Percentiles rank a stretch among this genome's conserved stretches.
These are phyloP conservation scores for Macrophomina tecta DNA, from an alignment of 2,329 filamentous ascomycete genomes.

Conservation along the genomic window DNA sequence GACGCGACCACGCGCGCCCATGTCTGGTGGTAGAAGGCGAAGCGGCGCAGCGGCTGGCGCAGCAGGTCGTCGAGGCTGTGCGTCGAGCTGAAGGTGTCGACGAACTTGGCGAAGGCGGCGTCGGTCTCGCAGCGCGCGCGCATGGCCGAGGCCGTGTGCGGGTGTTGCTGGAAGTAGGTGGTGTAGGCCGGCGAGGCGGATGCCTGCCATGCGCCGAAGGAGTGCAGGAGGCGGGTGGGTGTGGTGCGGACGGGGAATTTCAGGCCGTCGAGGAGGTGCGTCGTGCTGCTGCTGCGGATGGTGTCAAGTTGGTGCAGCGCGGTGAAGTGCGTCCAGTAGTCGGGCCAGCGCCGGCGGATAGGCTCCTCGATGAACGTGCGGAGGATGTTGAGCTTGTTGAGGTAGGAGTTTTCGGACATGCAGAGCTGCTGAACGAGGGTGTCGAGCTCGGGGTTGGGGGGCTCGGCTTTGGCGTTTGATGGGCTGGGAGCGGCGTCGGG, in stretches of 20 bases:
- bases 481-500: not conserved
- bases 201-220: slow-evolving; percentile 36
- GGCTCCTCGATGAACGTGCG: slow-evolving; percentile 38
- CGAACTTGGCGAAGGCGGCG: slow-evolving; percentile 36
- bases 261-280: slow-evolving; percentile 34
- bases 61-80: slow-evolving; percentile 40
- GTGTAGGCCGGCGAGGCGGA: slow-evolving; percentile 34
- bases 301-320: slow-evolving; percentile 34
- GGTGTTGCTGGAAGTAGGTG: slow-evolving; percentile 37
- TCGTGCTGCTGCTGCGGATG: slow-evolving; percentile 33
- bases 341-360: slow-evolving; percentile 37
- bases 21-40: slow-evolving; percentile 34
- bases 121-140: slow-evolving; percentile 35
- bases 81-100: slow-evolving; percentile 31
- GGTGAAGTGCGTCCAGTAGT: slow-evolving; percentile 36
- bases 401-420: slow-evolving; percentile 12
- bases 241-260: slow-evolving; percentile 31
- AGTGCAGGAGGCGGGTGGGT: slow-evolving; percentile 29
- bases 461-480: not conserved
- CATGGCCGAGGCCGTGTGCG: slow-evolving; percentile 37
- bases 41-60: slow-evolving; percentile 34
- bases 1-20: slow-evolving; percentile 27
- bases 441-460: not conserved
- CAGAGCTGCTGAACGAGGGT: not conserved
- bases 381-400: slow-evolving; percentile 33